Conservation (phyloP, 2,329 filamentous ascomycete genomes). For the Metarhizium sp. region DNA sequence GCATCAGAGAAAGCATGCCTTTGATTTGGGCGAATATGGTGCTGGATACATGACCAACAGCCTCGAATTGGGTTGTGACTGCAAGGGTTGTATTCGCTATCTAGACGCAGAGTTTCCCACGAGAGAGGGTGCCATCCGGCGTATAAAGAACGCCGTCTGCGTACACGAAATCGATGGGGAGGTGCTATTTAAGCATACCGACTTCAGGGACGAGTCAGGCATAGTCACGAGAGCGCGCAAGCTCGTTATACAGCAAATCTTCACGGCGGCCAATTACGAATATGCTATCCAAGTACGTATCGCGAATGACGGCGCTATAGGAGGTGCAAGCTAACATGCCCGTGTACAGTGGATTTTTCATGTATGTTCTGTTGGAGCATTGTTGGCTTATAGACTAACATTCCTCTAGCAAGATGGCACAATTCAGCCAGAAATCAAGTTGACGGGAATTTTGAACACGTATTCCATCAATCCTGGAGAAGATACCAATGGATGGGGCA, state of each 20-base stretch:
- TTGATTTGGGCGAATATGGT: slow-evolving; percentile 73
- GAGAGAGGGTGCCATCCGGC: slow-evolving; percentile 61
- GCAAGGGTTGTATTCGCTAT: slow-evolving; percentile 86
- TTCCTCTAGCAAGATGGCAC: slow-evolving; percentile 64
- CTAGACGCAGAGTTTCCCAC: slow-evolving; percentile 82
- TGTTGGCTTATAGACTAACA: slow-evolving; percentile 9
- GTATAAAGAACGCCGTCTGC: slow-evolving; percentile 89
- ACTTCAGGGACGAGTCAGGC: slow-evolving; percentile 82
- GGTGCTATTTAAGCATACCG: slow-evolving; percentile 88
- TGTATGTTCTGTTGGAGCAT: slow-evolving; percentile 15
- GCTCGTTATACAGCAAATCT: slow-evolving; percentile 81
- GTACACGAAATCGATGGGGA: slow-evolving; percentile 91
- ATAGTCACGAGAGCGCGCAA: slow-evolving; percentile 53
- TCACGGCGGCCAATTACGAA: slow-evolving; percentile 94
- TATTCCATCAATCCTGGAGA: slow-evolving; percentile 74
- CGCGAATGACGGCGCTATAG: not conserved
- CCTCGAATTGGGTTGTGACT: slow-evolving; percentile 68
- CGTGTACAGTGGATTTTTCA: slow-evolving; percentile 75
- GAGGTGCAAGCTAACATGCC: slow-evolving; percentile 30
- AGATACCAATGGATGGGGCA: slow-evolving; percentile 80
- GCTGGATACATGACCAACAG: slow-evolving; percentile 79
- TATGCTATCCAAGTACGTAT: slow-evolving; percentile 46
- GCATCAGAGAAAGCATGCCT: slow-evolving; percentile 73
- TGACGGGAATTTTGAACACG: slow-evolving; percentile 89
- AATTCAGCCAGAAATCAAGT: slow-evolving; percentile 82